Evolutionary conservation across 805 yeast genomes (phyloP), one percentile per base, ranked within the genome.

Genomic region (Starmerella ratchasimensis): DNA sequence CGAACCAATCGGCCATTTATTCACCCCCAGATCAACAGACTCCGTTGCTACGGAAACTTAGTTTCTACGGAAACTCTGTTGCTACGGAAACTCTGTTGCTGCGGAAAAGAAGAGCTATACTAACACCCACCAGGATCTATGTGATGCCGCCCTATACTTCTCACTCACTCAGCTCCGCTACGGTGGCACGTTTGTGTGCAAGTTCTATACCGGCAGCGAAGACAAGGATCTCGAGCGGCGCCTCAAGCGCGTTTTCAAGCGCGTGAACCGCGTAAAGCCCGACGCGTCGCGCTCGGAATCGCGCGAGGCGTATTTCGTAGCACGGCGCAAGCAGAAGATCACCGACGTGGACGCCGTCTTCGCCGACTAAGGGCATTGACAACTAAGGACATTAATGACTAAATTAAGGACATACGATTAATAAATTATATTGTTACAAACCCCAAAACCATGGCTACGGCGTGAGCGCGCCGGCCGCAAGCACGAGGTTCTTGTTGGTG

Each of bases 401-500:
- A 23, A 23, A 23, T 9, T 23, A 23, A 23, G 8, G 8, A 9
- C 8, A 23, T 23, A 23, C 15, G 5, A 10, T 13, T 13, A 14
- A 26, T 6, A 10, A 26, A 26, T 26, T 13, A 26, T 5, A 26
- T 23, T 9, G 11, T 23, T 23, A n/a, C n/a, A n/a, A n/a, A n/a
- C n/a, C n/a, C n/a, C n/a, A 28, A 10, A 15, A 28, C 9, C 8
- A 9, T 9, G 13, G n/a, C 25, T 26, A 41, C 13, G 36, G 30
- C 46, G 61, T 58, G 51, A 79, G 83, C 3, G 90, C 90, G 36
- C 98, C 97, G 19, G 82, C 96, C 0, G 95, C 94, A 26, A 90
- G 66, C 50, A 94, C 86, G 48, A 90, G 61, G 60, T 90, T 90
- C 43, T 94, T 67, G 56, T 93, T 68, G 1, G 97, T 88, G 56